Evolutionary conservation across 106 monocot genomes (phyloP).

Genomic region (Platanthera zijinensis): DNA sequence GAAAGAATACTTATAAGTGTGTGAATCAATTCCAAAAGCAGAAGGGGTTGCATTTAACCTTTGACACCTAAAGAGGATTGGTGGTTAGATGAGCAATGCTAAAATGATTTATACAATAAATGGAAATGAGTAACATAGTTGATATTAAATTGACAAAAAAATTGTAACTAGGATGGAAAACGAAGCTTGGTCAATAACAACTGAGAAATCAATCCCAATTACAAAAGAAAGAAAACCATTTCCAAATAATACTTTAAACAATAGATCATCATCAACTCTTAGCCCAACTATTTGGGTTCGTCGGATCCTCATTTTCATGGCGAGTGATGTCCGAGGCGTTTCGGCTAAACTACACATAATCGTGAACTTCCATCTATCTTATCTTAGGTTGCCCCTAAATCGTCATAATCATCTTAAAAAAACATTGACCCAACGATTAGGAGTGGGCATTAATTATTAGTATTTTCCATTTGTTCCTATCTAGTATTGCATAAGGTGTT

Average conservation of each 20-base stretch:
- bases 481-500: no score
- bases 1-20: conserved; percentile 13
- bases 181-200: not conserved
- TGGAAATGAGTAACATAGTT: not conserved
- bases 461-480: no score
- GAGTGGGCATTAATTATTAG: no score
- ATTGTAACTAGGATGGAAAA: not conserved
- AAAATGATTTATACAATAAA: not conserved
- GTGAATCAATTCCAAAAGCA: conserved; percentile 9
- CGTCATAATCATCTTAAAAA: no score
- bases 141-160: not conserved
- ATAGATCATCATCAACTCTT: not conserved
- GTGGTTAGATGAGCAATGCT: not conserved
- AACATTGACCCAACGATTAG: no score
- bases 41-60: conserved; percentile 36
- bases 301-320: no score
- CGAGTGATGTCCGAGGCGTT: no score
- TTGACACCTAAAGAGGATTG: conserved; percentile 57
- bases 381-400: no score
- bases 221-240: not conserved
- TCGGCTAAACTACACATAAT: no score
- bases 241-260: not conserved
- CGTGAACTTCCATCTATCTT: no score
- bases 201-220: not conserved
- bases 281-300: no score